Evolutionary conservation across 208 protist species (phyloP).

Genomic region (Jaenimonas drosophilae): DNA sequence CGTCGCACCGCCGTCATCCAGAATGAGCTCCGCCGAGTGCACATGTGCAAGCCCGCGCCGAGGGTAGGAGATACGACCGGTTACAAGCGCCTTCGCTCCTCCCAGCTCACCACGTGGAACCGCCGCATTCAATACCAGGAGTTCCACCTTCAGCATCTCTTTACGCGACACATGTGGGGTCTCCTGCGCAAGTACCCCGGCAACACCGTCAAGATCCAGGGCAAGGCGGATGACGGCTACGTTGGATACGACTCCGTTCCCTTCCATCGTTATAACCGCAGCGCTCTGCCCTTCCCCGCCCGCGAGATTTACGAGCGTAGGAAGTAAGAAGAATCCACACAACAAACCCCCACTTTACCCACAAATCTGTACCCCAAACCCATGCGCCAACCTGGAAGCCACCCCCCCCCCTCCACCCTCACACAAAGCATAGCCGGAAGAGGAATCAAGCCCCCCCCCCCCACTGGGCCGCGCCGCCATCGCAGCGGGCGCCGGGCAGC

Average conservation of each 20-base stretch:
- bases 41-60: constrained; percentile 71
- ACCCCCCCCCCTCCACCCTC: too few species aligned
- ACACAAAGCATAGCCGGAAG: too few species aligned
- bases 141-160: constrained; percentile 86
- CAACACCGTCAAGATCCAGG: constrained; percentile 78
- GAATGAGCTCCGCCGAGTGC: constrained; percentile 58
- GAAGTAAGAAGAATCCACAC: constrained; percentile 54
- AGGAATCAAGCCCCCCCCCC: too few species aligned
- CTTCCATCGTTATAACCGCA: constrained; percentile 83
- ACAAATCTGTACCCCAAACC: too few species aligned
- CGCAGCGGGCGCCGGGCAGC: too few species aligned
- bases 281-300: constrained; percentile 66
- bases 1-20: constrained; percentile 81
- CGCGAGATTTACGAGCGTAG: constrained; percentile 83
- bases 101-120: constrained; percentile 81
- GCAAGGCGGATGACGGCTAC: constrained; percentile 79
- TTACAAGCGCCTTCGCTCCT: constrained; percentile 66
- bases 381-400: too few species aligned
- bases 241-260: constrained; percentile 78
- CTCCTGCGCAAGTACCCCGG: constrained; percentile 77
- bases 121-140: constrained; percentile 88
- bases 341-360: too few species aligned
- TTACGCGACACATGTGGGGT: constrained; percentile 78
- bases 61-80: constrained; percentile 71
- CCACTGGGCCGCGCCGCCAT: too few species aligned